These are phyloP conservation scores for Lactifluus volemus DNA, from an alignment of 768 basidiomycete genomes.

Conservation along the genomic window DNA sequence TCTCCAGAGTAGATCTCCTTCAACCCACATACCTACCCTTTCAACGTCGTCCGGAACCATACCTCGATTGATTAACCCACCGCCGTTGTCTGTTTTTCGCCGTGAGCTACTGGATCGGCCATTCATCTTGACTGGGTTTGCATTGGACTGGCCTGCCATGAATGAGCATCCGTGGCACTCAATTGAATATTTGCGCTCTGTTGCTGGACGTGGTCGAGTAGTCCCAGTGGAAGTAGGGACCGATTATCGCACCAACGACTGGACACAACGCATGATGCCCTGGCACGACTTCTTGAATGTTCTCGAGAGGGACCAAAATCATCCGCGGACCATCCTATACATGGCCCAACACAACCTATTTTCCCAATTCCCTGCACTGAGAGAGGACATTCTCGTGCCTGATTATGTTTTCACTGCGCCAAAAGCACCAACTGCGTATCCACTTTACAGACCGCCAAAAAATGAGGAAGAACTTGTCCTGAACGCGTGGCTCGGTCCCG, in stretches of 20 bases:
- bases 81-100: slow-evolving; percentile 52
- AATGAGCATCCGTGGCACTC: slow-evolving; percentile 61
- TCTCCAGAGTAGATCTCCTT: neutral
- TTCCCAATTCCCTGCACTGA: slow-evolving; percentile 71
- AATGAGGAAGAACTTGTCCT: slow-evolving; percentile 59
- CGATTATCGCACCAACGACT: slow-evolving; percentile 72
- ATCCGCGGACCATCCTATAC: slow-evolving; percentile 42
- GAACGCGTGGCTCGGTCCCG: slow-evolving; percentile 80
- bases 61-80: slow-evolving; percentile 37
- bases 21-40: neutral
- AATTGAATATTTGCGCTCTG: slow-evolving; percentile 53
- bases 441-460: slow-evolving; percentile 52
- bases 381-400: slow-evolving; percentile 70
- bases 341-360: slow-evolving; percentile 89
- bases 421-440: slow-evolving; percentile 32
- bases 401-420: slow-evolving; percentile 78
- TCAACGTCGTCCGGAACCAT: slow-evolving; percentile 24
- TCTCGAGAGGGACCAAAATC: slow-evolving; percentile 24
- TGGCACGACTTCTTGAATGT: slow-evolving; percentile 69
- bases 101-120: slow-evolving; percentile 34
- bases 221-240: slow-evolving; percentile 87
- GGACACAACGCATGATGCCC: slow-evolving; percentile 71
- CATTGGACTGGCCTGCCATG: slow-evolving; percentile 72
- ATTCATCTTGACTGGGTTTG: slow-evolving; percentile 64
- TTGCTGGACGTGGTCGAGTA: slow-evolving; percentile 71